Conservation (phyloP, 2,329 filamentous ascomycete genomes). For the Epichloe amarillans region DNA sequence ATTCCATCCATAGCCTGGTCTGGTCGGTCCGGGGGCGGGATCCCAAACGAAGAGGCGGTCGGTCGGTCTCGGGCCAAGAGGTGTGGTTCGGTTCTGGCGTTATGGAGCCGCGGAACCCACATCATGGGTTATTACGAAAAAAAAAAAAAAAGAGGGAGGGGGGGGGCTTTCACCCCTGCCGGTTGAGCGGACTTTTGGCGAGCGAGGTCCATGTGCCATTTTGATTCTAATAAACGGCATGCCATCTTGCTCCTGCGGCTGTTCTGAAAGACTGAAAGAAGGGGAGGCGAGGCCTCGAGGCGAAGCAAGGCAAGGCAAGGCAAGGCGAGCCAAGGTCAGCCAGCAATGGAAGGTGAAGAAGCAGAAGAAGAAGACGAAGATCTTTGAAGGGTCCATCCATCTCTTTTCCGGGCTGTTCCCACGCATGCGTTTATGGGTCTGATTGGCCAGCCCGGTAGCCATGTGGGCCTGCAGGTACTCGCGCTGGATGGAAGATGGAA, state of each 20-base stretch:
- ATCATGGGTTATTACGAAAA: conserved; percentile 7
- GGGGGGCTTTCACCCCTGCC: background rate
- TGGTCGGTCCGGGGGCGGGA: background rate
- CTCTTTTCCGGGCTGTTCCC: background rate
- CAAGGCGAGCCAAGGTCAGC: background rate
- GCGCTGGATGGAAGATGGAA: too few species aligned
- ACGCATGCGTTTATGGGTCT: background rate
- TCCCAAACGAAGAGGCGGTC: conserved; percentile 2
- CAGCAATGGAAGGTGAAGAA: background rate
- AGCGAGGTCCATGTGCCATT: background rate
- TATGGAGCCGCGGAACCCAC: conserved; percentile 6
- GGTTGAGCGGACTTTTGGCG: too few species aligned
- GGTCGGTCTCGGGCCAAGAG: conserved; percentile 4
- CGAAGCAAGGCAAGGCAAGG: too few species aligned
- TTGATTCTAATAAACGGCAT: too few species aligned
- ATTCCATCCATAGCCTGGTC: background rate
- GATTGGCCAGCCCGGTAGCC: background rate
- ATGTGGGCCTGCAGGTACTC: too few species aligned
- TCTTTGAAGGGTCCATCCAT: background rate
- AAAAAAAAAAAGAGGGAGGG: background rate
- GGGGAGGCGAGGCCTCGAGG: too few species aligned
- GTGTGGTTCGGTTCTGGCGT: conserved; percentile 2
- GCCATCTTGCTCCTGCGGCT: too few species aligned
- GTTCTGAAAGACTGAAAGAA: too few species aligned
- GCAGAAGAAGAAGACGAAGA: background rate